Base-by-base conservation (phyloP, 2,329 filamentous ascomycete species). In the Diaporthe nobilis region DNA sequence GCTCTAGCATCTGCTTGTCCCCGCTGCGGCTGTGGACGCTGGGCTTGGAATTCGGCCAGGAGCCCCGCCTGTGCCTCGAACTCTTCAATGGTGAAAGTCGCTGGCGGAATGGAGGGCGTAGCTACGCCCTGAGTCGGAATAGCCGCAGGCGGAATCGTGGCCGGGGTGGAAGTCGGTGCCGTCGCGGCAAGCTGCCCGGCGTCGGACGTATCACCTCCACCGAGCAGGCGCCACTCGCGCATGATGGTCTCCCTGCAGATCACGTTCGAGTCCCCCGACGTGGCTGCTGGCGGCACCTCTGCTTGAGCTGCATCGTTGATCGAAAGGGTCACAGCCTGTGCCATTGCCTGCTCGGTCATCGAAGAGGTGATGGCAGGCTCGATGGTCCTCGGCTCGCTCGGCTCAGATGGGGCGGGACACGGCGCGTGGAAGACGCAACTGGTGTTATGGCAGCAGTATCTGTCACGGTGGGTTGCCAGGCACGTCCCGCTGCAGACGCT, bases 401-500 rank as follows among this genome's bases (percentile, higher is more conserved):
- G 53, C 12, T n/a, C 37, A 1, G 37, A 10, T 20, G 13, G 53
- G 1, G 28, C n/a, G 7, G 53, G 61, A 17, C 9, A 15, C 15
- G 68, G 60, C 5, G 22, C 13, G 44, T 73, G 71, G 37, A 68
- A 73, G 15, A 31, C 9, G 13, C 74, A 76, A 2, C 7, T 7
- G 0, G 34, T n/a, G 53, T 76, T 76, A 34, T 73, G 74, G 55
- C 74, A 76, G 37, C 22, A 10, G 37, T 73, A 76, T 15, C 22
- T n/a, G 6, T 61, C 37, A 0, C 71, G 28, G 37, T 76, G 71
- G 5, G 3, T 28, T 1, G 53, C 61, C 5, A 73, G 53, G 37
- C 74, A 75, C 1, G 22, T 13, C 6, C 44, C 53, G 7, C 6
- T 58, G 53, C 74, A 75, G 34, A 63, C 5, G 1, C 15, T 4